A percentile compares a stretch with the other conserved stretches of the same genome.
Conservation (phyloP, 805 yeast species). For the Yamadazyma nakazawae region DNA sequence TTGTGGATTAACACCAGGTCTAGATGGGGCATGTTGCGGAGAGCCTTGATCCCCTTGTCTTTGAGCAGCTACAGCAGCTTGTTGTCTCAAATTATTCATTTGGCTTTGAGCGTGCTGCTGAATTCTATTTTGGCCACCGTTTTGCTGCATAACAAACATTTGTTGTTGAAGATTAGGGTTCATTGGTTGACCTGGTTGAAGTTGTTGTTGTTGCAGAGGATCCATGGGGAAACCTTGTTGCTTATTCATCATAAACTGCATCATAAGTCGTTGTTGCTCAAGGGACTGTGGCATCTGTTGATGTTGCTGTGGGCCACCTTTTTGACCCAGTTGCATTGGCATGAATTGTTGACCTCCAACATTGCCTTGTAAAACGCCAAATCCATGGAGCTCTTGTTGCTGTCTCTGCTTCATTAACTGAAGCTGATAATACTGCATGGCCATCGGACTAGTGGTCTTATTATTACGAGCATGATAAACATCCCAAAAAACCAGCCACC, state of each 20-base stretch:
- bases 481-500: conserved; percentile 98
- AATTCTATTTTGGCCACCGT: conserved; percentile 24
- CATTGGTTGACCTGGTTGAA: background rate
- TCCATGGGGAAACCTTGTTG: conserved; percentile 16
- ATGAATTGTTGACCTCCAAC: background rate
- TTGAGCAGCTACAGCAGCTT: conserved; percentile 30
- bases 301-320: conserved; percentile 2
- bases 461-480: conserved; percentile 78
- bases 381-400: conserved; percentile 32
- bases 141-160: conserved; percentile 28
- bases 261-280: conserved; percentile 15
- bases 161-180: conserved; percentile 21
- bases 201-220: conserved; percentile 12
- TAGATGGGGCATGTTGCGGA: conserved; percentile 8
- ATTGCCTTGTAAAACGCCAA: background rate
- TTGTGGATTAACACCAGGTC: conserved; percentile 2
- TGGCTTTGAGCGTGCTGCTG: conserved; percentile 49
- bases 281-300: conserved; percentile 8
- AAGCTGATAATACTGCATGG: conserved; percentile 68
- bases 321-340: conserved; percentile 1
- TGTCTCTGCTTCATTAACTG: conserved; percentile 58
- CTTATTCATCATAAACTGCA: conserved; percentile 18
- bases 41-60: conserved; percentile 12
- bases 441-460: conserved; percentile 49
- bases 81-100: conserved; percentile 50